Evolutionary conservation across 2,329 filamentous ascomycete genomes (phyloP).

Genomic region (Onygena corvina): DNA sequence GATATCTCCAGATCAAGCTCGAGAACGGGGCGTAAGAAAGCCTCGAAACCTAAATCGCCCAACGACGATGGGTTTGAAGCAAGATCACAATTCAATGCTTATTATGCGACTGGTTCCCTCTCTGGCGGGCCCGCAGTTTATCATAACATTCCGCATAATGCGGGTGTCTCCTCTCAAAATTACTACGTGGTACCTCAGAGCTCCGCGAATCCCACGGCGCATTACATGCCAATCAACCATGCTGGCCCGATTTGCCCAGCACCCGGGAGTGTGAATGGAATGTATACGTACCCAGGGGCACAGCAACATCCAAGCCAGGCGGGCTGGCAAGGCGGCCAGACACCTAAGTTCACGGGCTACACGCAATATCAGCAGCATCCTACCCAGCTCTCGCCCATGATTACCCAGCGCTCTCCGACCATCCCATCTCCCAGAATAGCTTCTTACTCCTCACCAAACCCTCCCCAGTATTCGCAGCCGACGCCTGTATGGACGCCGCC

Average conservation of each 20-base stretch:
- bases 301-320: constrained; percentile 25
- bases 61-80: constrained; percentile 56
- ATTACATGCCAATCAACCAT: constrained; percentile 23
- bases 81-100: constrained; percentile 45
- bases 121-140: constrained; percentile 23
- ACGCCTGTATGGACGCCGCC: constrained; percentile 25
- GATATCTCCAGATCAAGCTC: constrained; percentile 81
- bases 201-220: constrained; percentile 3
- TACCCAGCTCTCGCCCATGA: constrained; percentile 28
- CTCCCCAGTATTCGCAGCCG: constrained; percentile 24
- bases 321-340: constrained; percentile 27
- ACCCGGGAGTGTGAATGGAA: constrained; percentile 23
- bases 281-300: constrained; percentile 27
- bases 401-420: constrained; percentile 26
- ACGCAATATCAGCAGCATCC: constrained; percentile 20
- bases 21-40: constrained; percentile 66
- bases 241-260: constrained; percentile 25
- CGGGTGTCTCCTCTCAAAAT: constrained; percentile 22
- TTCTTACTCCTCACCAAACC: constrained; percentile 27
- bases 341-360: constrained; percentile 29
- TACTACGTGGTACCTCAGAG: constrained; percentile 27
- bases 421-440: constrained; percentile 30
- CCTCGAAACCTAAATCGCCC: constrained; percentile 53
- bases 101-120: constrained; percentile 34
- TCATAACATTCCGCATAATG: constrained; percentile 23